Conservation (phyloP, 2,329 filamentous ascomycete species). For the Beauveria varroae region DNA sequence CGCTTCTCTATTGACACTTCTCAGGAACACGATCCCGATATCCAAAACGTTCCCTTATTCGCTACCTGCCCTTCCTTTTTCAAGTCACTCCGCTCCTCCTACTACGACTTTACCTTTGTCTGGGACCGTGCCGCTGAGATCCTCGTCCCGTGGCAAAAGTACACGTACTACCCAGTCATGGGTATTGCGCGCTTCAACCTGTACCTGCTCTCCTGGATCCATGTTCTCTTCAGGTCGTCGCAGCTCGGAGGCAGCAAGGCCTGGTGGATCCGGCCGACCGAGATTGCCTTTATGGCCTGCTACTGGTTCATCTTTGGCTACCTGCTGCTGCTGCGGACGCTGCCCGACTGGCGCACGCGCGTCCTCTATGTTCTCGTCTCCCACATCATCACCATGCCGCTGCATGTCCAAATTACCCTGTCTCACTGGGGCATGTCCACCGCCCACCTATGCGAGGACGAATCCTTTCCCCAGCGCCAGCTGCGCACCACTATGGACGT, state of each 20-base stretch:
- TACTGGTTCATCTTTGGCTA: slow-evolving; percentile 67
- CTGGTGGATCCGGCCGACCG: slow-evolving; percentile 60
- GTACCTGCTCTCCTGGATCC: slow-evolving; percentile 59
- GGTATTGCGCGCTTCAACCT: slow-evolving; percentile 65
- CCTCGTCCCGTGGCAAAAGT: slow-evolving; percentile 53
- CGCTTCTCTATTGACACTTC: slow-evolving; percentile 11
- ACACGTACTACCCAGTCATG: slow-evolving; percentile 63
- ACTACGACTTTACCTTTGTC: slow-evolving; percentile 57
- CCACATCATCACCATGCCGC: slow-evolving; percentile 58
- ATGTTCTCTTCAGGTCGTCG: slow-evolving; percentile 51
- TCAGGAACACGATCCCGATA: slow-evolving; percentile 50
- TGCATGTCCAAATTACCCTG: slow-evolving; percentile 66
- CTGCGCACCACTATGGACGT: slow-evolving; percentile 68
- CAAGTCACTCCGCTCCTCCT: slow-evolving; percentile 53
- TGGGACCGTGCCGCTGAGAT: slow-evolving; percentile 56
- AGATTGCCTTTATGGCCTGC: slow-evolving; percentile 53
- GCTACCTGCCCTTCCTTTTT: slow-evolving; percentile 61
- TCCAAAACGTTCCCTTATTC: slow-evolving; percentile 62
- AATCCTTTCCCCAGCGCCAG: slow-evolving; percentile 63
- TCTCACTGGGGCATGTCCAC: slow-evolving; percentile 68
- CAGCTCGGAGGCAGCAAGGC: slow-evolving; percentile 49
- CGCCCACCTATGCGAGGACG: slow-evolving; percentile 52
- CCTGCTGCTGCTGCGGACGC: slow-evolving; percentile 49
- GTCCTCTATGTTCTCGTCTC: slow-evolving; percentile 56
- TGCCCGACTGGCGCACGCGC: slow-evolving; percentile 51